A percentile compares a stretch with the other conserved stretches of the same genome.
These are phyloP conservation scores for Phytophthora colocasiae DNA, from an alignment of 352 stramenopile species.

Conservation along the genomic window DNA sequence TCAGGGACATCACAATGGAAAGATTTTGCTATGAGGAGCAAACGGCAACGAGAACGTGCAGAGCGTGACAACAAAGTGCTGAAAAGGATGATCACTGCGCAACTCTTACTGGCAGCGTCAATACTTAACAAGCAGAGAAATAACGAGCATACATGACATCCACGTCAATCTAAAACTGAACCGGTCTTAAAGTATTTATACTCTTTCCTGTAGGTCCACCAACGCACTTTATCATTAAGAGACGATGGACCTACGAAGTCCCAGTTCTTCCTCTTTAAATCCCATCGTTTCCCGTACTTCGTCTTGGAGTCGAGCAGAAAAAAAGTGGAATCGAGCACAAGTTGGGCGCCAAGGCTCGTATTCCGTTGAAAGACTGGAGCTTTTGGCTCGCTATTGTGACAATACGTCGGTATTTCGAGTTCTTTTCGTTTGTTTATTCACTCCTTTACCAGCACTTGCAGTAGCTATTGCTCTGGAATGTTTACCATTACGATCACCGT, in stretches of 20 bases:
- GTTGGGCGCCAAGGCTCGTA: constrained; percentile 11
- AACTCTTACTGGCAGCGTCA: constrained; percentile 7
- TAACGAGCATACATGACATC: too few relatives aligned
- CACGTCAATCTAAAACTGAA: too few relatives aligned
- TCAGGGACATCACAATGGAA: not conserved
- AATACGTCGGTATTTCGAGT: not conserved
- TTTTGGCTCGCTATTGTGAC: constrained; percentile 10
- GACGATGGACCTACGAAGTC: not conserved
- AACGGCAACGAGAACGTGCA: constrained; percentile 3
- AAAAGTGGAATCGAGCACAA: constrained; percentile 7
- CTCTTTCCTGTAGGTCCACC: too few relatives aligned
- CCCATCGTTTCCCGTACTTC: not conserved
- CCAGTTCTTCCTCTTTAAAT: not conserved
- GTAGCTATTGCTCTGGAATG: constrained; percentile 1
- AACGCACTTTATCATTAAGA: too few relatives aligned
- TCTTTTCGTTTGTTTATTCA: not conserved
- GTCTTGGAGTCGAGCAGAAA: not conserved
- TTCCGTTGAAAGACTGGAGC: constrained; percentile 11
- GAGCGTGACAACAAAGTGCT: constrained; percentile 14
- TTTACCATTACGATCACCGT: not conserved
- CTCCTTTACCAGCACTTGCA: constrained; percentile 6
- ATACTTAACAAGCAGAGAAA: constrained; percentile 4
- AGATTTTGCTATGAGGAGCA: not conserved
- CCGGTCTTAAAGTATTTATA: too few relatives aligned
- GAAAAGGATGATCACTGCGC: constrained; percentile 11